Base-by-base conservation (phyloP, 2,329 filamentous ascomycete species). In the Arthrobotrys pseudoclavata region DNA sequence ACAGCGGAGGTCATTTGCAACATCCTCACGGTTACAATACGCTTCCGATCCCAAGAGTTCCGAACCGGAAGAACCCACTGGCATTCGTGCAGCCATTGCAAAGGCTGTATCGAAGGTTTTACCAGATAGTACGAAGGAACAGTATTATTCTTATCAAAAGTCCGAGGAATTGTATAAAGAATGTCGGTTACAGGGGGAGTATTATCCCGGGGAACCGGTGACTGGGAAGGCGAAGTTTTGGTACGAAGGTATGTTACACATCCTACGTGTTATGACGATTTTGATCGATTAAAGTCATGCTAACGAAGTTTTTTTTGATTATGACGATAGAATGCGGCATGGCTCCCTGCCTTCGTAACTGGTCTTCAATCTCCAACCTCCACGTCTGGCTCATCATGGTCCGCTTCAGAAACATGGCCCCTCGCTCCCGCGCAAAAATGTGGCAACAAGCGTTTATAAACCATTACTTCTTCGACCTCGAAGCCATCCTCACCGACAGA, bases 341-440 rank as follows among this genome's bases (percentile, higher is more conserved):
- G 18, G 87, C 88, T 34, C 92, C 94, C 0, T 98, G 94, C 0
- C 99, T 99, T 84, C 94, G 91, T 83, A 95, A 92, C 70, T 99
- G 96, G 96, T 92, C 94, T 20, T 94, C 98, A 84, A 91, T 98
- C 52, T 96, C 94, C 40, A 97, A 97, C 87, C 88, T 99, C 74
- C 95, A 99, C 86, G 92, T 99, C 88, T 98, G 97, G 86, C 88
- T 97, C 74, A 85, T 98, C 76, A 92, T 92, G 69, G 91, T 92
- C 37, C 77, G 80, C 22, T 77, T 82, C 64, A 76, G 81, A 18
- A 63, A 80, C 4, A 79, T 81, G 26, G 47, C 48, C 29, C 76
- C 80, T 4, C 72, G 68, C 0, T 70, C 71, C 5, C 75, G 72
- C 15, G 79, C 79, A 6, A 79, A 79, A 67, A 69, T 79, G n/a